A percentile compares a stretch with the other conserved stretches of the same genome.
Evolutionary conservation across 1,139 yeast species (phyloP).

Genomic region (Geotrichum histeridarum): DNA sequence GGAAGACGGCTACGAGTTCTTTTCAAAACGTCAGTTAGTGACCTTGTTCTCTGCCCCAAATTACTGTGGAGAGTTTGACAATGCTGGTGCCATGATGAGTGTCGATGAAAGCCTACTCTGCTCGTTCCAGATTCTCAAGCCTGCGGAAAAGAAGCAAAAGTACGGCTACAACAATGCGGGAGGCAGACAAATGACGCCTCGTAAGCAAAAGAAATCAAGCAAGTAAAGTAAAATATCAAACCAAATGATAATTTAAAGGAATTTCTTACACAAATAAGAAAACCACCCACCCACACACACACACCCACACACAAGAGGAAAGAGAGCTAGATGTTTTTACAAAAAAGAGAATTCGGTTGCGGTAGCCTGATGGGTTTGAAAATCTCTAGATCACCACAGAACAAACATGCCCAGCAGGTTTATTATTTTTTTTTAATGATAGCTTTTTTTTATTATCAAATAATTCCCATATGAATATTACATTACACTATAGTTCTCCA

Average conservation of each 20-base stretch:
- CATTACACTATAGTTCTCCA: too few relatives aligned
- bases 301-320: too few relatives aligned
- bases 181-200: constrained; percentile 12
- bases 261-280: not conserved
- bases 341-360: too few relatives aligned
- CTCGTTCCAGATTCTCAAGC: constrained; percentile 95
- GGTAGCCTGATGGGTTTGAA: too few relatives aligned
- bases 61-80: constrained; percentile 97
- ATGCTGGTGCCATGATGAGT: constrained; percentile 99
- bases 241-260: not conserved
- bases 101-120: constrained; percentile 94
- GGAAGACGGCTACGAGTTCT: constrained; percentile 97
- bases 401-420: too few relatives aligned
- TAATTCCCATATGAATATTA: too few relatives aligned
- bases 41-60: constrained; percentile 95
- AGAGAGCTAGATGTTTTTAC: too few relatives aligned
- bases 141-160: constrained; percentile 90
- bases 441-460: too few relatives aligned
- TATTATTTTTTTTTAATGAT: too few relatives aligned
- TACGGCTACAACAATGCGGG: constrained; percentile 45
- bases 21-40: constrained; percentile 89
- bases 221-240: not conserved
- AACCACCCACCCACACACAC: too few relatives aligned
- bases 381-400: too few relatives aligned
- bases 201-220: constrained; percentile 14